Evolutionary conservation across 495 filamentous ascomycete species (phyloP), one percentile per base, ranked within the genome.

Genomic region (Aspergillus carlsbadensis): DNA sequence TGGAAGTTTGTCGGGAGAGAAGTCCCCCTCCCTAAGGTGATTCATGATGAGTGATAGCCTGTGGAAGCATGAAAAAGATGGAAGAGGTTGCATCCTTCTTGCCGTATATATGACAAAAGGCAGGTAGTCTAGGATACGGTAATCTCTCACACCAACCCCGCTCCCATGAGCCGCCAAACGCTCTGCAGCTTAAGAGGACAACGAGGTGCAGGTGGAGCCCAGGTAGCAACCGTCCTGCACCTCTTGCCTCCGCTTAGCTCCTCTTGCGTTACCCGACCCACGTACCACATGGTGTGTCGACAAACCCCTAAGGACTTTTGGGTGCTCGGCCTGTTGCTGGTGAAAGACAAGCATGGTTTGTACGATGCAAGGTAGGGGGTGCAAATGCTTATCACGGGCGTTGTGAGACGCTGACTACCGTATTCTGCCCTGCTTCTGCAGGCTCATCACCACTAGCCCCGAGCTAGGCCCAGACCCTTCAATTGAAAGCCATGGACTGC

Each of bases 1-100:
- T 7, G 72, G 68, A 3, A 73, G 57, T 17, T 63, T 58, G 13
- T 62, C 61, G 8, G 53, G 42, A 8, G 44, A 46, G 14, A 54
- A 4, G 34, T 57, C 56, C 36, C 44, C 50, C 21, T 54, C 44
- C 34, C 47, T 64, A 2, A 22, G 29, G 14, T 62, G 54, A 42
- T 54, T 65, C 59, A 66, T 69, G 3, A 33, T 56, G 20, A 35
- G 10, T 15, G 11, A 33, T 22, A 43, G 26, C 26, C 31, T 33
- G 10, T 21, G 22, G 20, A 3, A 45, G 34, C 8, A 13, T 17
- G 22, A 17, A 37, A 0, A 37, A 17, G 33, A 11, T 6, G 10
- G 6, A 34, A 10, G 11, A 3, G 47, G 13, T 15, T 35, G 14
- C 18, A 34, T 5, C 7, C 45, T 17, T 6, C n/a, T 11, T 10